phyloP scores from a whole-genome alignment of 2,329 filamentous ascomycete species.

The Dothistroma septosporum region DNA sequence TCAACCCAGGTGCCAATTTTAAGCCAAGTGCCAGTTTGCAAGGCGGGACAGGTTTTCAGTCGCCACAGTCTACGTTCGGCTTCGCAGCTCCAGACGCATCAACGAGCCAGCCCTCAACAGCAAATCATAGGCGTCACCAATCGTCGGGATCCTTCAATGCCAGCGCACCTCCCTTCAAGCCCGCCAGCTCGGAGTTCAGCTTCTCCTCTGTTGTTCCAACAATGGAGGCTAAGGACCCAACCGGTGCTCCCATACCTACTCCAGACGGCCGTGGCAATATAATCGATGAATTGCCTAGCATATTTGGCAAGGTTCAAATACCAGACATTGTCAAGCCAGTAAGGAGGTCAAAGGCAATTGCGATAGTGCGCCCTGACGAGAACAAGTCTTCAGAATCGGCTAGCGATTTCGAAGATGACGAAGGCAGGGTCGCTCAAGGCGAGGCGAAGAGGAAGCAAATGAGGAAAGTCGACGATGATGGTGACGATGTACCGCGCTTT shows the following conservation, averaged over 20 bases:
- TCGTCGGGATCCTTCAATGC: constrained; percentile 57
- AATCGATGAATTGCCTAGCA: constrained; percentile 30
- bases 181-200: constrained; percentile 35
- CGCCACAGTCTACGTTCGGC: constrained; percentile 12
- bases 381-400: constrained; percentile 21
- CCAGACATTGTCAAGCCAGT: constrained; percentile 60
- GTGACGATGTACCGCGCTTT: constrained; percentile 71
- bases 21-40: constrained; percentile 45
- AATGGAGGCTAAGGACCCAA: constrained; percentile 26
- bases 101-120: constrained; percentile 5
- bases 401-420: constrained; percentile 51
- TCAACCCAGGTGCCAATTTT: constrained; percentile 56
- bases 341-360: constrained; percentile 77
- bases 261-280: constrained; percentile 36
- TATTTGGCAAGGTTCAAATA: constrained; percentile 52
- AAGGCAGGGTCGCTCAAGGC: constrained; percentile 59
- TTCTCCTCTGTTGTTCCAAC: constrained; percentile 32
- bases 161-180: constrained; percentile 41
- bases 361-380: constrained; percentile 59
- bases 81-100: constrained; percentile 24
- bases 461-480: constrained; percentile 61
- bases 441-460: constrained; percentile 72
- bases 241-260: neutral
- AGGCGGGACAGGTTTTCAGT: constrained; percentile 21
- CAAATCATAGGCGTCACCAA: constrained; percentile 24